Evolutionary conservation across 2,329 filamentous ascomycete species (phyloP), one percentile per base, ranked within the genome.

Genomic region (Aureobasidium subglaciale): DNA sequence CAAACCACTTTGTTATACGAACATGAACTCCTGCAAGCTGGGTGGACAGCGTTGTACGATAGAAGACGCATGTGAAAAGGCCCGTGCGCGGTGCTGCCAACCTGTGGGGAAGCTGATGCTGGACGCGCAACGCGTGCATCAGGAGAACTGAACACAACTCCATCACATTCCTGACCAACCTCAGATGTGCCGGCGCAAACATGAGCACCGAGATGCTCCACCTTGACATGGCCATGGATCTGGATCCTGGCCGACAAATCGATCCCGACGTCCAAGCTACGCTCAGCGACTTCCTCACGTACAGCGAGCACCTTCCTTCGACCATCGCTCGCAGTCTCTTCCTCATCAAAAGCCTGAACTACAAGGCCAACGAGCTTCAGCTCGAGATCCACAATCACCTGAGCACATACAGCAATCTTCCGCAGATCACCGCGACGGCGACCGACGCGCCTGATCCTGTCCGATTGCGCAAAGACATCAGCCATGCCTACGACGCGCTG

Each of bases 291-390:
- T 86, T 83, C 68, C 79, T 85, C 57, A 82, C 85, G 68, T 86
- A 85, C 70, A 86, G 83, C 59, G 83, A 86, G 70, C 84, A 83
- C 73, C 83, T 84, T 56, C 83, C 83, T 30, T 81, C 82, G 9
- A 82, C 85, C 65, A 73, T 86, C 22, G 75, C 79, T 57, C 82
- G 83, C 63, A 84, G 82, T 59, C 71, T 86, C 54, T 82, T 78
- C 50, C 73, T 86, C 56, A 83, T 86, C 63, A 74, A 76, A 60
- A 71, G 78, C 59, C 75, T 78, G 60, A 74, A 78, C 59, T 62
- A 65, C 32, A 69, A 68, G 50, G 76, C 75, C 58, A 64, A 70
- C 58, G 65, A 70, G 13, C 71, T 69, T 48, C 72, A 75, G 57
- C 67, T 70, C 59, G 63, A 66, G 11, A 71, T 79, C 38, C 77